phyloP scores from a whole-genome alignment of 2,329 filamentous ascomycete genomes.

The Emergomyces pasteurianus region DNA sequence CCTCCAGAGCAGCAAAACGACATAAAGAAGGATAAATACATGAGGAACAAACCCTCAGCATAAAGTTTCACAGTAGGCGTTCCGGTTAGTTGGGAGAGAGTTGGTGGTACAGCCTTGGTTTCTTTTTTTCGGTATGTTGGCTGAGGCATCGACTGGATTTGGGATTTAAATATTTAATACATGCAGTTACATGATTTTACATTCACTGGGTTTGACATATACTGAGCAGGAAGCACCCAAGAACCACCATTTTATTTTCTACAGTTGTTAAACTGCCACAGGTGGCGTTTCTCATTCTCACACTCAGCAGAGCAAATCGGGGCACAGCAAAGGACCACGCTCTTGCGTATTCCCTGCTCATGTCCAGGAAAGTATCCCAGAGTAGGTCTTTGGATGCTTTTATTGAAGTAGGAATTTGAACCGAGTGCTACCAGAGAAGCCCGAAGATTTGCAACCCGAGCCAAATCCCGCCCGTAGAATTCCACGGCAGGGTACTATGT shows the following conservation, averaged over 20 bases:
- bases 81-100: background rate
- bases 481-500: background rate
- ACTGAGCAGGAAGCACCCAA: background rate
- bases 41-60: background rate
- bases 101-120: background rate
- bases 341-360: too few species aligned
- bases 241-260: background rate
- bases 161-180: background rate
- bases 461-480: background rate
- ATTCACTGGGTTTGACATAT: background rate
- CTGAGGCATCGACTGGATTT: background rate
- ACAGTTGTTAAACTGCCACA: background rate
- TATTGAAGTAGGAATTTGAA: background rate
- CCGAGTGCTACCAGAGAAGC: background rate
- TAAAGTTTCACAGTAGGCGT: background rate
- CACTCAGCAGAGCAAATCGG: background rate
- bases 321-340: background rate
- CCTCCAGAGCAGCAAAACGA: conserved; percentile 43
- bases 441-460: background rate
- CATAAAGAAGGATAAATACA: conserved; percentile 32
- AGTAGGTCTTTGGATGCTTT: background rate
- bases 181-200: background rate
- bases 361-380: background rate
- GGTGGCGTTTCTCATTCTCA: background rate
- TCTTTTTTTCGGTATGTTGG: background rate